Evolutionary conservation across 192 early-diverging fungal species (phyloP), one percentile per base, ranked within the genome.

Genomic region (Backusella mclennaniae): DNA sequence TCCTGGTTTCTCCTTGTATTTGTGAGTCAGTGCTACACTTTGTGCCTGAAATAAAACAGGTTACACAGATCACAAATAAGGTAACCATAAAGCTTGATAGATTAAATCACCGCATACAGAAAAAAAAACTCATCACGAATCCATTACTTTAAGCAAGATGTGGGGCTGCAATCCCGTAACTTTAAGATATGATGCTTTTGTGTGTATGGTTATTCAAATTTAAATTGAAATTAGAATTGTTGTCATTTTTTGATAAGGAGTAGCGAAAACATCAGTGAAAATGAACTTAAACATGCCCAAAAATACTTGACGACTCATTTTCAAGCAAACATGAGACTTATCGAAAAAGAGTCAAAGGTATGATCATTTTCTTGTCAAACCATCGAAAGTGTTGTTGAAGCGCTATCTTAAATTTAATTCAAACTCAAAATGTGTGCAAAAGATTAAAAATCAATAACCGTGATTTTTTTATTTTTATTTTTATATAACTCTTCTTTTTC

Each of bases 361-460:
- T 59, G 56, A 59, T 63, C 56, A 63, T 63, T 23, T 29, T 26
- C 26, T 63, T 63, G 56, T 63, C 19, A 49, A 49, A 63, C 21
- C 56, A 63, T 63, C 56, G 11, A 59, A 49, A 63, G 56, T 63
- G 56, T 63, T 63, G 56, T 63, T 21, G 21, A 39, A 44, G 26
- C 56, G 56, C 56, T 29, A 29, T 29, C 4, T 4, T 63, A 63
- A 63, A 63, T 26, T 29, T 26, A 63, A 63, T 63, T 63, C 56
- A 63, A 63, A 63, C 56, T 63, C 56, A 63, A 63, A 63, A 35
- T 33, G 29, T 35, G 26, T 17, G 35, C 12, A 67, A 67, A 19
- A 67, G 29, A 67, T 26, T 2, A 69, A 69, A 71, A 46, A 46
- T n/a, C 42, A 41, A 15, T 71, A 68, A 68, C 17, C n/a, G 67